Base-by-base conservation (phyloP, 2,329 filamentous ascomycete species). In the Teratosphaeria destructans region DNA sequence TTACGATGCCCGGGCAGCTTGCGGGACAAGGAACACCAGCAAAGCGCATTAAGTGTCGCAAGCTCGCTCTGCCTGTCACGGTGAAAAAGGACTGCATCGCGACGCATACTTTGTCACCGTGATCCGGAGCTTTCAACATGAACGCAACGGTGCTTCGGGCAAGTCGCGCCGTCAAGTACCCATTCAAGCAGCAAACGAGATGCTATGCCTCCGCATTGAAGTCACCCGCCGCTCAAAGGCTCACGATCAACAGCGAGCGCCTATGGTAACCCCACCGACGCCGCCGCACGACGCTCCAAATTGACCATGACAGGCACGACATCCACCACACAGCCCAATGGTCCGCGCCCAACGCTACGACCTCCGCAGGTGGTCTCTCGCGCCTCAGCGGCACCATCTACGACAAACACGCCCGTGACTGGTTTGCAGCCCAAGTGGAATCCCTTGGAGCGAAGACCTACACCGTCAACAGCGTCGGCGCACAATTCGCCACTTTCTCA, bases 261-360 rank as follows among this genome's bases (percentile, higher is more conserved):
- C 37, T 43, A 14, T 43, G 37, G 37, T 43, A 43, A 43, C 16
- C 12, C 37, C 37, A 43, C 16, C 37, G 37, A 12, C 37, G 37
- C 37, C 11, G 7, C 29, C 7, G 16, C 11, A 43, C 14, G 11
- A 43, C 4, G 11, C 12, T 43, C 12, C 11, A 14, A 12, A 14
- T 12, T 29, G 37, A 52, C 12, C 19, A 34, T 55, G 26, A 16
- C 16, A 52, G 56, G 59, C 19, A 58, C 19, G 56, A 57, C 32
- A 64, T 62, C 14, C 61, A 62, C 54, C 34, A 64, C 29, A 64
- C 62, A 10, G 62, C 62, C 7, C 61, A 60, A 60, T 64, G 61
- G 62, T 60, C 59, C 19, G 62, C 60, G 23, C 55, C 56, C 14
- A 27, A 39, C 35, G 32, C 55, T 5, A 47, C 34, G 34, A 56